Evolutionary conservation across 345 rosid genomes (phyloP).

Genomic region (Alliaria petiolata): DNA sequence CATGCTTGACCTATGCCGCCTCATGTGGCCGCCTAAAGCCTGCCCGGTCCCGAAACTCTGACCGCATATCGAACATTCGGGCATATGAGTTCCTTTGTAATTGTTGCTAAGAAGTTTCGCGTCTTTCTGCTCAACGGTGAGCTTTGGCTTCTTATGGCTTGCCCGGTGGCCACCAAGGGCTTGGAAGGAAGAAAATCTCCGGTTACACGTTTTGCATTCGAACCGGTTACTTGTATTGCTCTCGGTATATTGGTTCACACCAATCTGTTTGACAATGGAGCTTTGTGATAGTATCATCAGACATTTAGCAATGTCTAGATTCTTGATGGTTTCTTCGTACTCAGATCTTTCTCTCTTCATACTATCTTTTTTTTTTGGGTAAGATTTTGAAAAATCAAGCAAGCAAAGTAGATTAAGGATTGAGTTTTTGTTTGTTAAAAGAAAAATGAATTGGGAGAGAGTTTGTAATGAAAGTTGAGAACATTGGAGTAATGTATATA

Average conservation of each 20-base stretch:
- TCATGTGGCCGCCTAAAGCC: constrained; percentile 82
- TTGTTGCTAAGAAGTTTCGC: constrained; percentile 6
- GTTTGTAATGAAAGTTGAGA: constrained; percentile 21
- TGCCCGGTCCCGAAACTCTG: constrained; percentile 58
- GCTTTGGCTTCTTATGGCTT: constrained; percentile 59
- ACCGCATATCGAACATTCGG: constrained; percentile 61
- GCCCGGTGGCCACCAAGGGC: constrained; percentile 81
- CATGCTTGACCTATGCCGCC: constrained; percentile 46
- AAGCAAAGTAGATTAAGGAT: background rate
- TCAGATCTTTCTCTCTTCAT: constrained; percentile 50
- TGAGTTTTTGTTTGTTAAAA: background rate
- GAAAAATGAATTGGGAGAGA: background rate
- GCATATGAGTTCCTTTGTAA: constrained; percentile 25
- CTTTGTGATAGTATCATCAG: constrained; percentile 43
- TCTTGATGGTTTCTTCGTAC: constrained; percentile 32
- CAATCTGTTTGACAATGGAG: constrained; percentile 21
- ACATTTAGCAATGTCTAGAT: constrained; percentile 44
- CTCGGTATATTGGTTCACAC: background rate
- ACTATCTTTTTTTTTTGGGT: background rate
- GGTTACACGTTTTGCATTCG: constrained; percentile 70
- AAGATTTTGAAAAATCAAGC: constrained; percentile 1
- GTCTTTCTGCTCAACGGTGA: constrained; percentile 16
- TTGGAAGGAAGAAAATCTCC: constrained; percentile 63
- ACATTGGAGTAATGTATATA: background rate
- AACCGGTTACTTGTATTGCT: constrained; percentile 22